These are phyloP conservation scores for Myxozyma lipomycoides DNA, from an alignment of 805 yeast species.

Conservation along the genomic window DNA sequence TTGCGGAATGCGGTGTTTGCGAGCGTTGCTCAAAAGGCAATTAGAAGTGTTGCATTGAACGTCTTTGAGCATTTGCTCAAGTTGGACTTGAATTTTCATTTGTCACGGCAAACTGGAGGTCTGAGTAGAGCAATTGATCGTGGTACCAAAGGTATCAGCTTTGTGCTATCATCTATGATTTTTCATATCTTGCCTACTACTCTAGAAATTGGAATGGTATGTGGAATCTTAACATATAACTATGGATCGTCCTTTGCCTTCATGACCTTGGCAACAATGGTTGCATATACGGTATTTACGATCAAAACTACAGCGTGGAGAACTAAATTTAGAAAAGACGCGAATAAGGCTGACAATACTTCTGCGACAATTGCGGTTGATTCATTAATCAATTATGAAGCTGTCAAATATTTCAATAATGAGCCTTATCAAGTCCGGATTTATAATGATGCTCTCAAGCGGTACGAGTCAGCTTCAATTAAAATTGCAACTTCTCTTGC, in stretches of 20 bases:
- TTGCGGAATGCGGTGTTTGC: constrained; percentile 94
- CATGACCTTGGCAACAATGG: constrained; percentile 82
- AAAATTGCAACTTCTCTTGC: constrained; percentile 76
- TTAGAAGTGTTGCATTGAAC: constrained; percentile 79
- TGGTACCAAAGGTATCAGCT: constrained; percentile 95
- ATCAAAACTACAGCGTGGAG: constrained; percentile 95
- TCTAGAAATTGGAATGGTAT: constrained; percentile 86
- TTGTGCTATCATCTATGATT: constrained; percentile 92
- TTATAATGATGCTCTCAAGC: constrained; percentile 68
- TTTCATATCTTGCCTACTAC: constrained; percentile 92
- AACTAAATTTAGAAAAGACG: constrained; percentile 82
- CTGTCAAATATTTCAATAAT: constrained; percentile 91
- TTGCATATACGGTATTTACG: constrained; percentile 82
- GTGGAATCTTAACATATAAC: constrained; percentile 89
- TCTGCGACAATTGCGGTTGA: constrained; percentile 96
- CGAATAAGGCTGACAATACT: constrained; percentile 87
- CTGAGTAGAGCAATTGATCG: constrained; percentile 93
- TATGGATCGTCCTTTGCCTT: constrained; percentile 87
- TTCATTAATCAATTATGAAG: constrained; percentile 88
- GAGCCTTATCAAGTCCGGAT: constrained; percentile 74
- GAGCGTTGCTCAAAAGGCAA: constrained; percentile 90
- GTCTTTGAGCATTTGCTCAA: constrained; percentile 80
- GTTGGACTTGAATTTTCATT: constrained; percentile 84
- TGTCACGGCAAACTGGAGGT: constrained; percentile 92
- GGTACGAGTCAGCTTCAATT: constrained; percentile 66